phyloP scores from a whole-genome alignment of 1,284 basidiomycete species.

The Papiliotrema laurentii region DNA sequence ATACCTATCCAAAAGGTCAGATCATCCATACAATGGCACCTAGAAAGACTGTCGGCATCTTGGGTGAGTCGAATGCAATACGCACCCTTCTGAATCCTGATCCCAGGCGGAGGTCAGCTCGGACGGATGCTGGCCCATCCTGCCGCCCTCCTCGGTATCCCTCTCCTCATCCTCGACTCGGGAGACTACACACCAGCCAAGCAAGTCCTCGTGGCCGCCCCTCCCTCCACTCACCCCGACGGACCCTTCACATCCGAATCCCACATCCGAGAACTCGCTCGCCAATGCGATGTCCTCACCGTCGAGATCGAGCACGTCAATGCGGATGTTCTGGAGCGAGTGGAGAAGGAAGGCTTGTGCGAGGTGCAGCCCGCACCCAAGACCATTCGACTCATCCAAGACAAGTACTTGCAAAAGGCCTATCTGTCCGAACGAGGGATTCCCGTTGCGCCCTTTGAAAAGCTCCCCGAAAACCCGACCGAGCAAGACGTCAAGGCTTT shows the following conservation, averaged over 20 bases:
- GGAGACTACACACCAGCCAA: conserved; percentile 81
- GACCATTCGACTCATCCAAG: conserved; percentile 88
- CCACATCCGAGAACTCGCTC: conserved; percentile 76
- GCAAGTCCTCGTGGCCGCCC: conserved; percentile 66
- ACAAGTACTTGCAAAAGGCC: conserved; percentile 87
- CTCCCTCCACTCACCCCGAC: conserved; percentile 65
- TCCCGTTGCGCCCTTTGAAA: conserved; percentile 69
- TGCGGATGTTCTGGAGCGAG: conserved; percentile 66
- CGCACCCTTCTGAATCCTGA: background rate
- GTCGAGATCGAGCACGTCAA: conserved; percentile 98
- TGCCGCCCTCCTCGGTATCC: conserved; percentile 81
- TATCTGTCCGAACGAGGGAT: conserved; percentile 61
- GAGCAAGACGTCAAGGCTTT: conserved; percentile 58
- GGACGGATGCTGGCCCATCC: conserved; percentile 95
- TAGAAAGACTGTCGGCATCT: conserved; percentile 46
- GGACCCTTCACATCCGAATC: conserved; percentile 80
- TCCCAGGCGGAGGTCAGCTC: conserved; percentile 87
- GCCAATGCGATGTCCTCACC: conserved; percentile 81
- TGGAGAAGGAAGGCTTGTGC: conserved; percentile 56
- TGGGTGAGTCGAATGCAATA: conserved; percentile 30
- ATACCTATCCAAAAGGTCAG: background rate
- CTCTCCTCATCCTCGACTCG: conserved; percentile 82
- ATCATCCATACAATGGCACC: conserved; percentile 31
- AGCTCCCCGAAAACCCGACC: conserved; percentile 49
- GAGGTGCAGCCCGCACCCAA: conserved; percentile 78